Base-by-base conservation (phyloP, 148 eudicot species). In the Chenopodium quinoa region DNA sequence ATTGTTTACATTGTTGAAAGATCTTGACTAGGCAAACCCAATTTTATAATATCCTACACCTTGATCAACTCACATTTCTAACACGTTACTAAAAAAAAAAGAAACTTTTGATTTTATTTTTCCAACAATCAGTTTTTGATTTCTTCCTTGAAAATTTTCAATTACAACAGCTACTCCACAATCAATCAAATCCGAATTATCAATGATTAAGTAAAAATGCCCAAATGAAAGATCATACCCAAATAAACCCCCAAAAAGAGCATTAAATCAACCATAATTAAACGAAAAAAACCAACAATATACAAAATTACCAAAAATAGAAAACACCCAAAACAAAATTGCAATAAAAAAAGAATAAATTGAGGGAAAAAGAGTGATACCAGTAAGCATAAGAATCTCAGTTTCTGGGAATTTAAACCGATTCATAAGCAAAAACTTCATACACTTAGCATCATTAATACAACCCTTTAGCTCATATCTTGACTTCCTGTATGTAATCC, bases 371-470 rank as follows among this genome's bases (percentile, higher is more conserved):
- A 7, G 20, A 48, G 79, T 9, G 34, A 65, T 78, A 95, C 98
- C 98, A 64, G 95, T 96, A 17, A 96, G 98, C 95, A 94, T 92
- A 65, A 93, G 89, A 83, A 96, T 94, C 1, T 85, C 84, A 22
- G 90, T 82, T 54, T 93, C 86, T 65, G 90, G 90, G 66, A 96
- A 96, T 25, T 86, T 83, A 31, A 92, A 96, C 83, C 86, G 90
- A 32, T 90, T 88, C 7, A 94, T 77, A 80, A 96, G 78, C 76
- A 96, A 46, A 71, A 68, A 85, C 63, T 86, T 91, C 98, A 96
- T 96, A 77, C 95, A 94, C 88, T 91, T 96, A 34, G 99, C 98
- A 75, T 96, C 99, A 79, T 93, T 96, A 29, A 96, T 83, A 69
- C 99, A 94, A 9, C 99, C 99, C 79, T 92, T 92, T 22, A 96